These are phyloP conservation scores for Cladosporium halotolerans DNA, from an alignment of 2,329 filamentous ascomycete species.

Conservation along the genomic window DNA sequence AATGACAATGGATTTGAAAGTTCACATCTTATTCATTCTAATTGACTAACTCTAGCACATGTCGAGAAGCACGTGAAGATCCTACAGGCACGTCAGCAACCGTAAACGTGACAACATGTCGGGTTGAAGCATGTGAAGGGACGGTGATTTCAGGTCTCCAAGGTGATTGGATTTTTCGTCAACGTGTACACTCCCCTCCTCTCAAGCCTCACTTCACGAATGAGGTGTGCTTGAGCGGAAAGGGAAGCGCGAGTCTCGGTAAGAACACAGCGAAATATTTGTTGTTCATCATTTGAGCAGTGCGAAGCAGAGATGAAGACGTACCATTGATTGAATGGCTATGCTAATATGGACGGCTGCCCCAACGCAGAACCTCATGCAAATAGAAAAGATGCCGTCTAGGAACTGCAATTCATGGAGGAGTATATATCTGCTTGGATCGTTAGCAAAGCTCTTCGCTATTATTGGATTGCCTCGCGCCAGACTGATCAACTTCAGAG, in stretches of 20 bases:
- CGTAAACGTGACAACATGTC: not conserved
- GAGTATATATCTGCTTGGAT: not conserved
- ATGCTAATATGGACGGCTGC: not conserved
- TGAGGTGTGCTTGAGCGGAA: no score
- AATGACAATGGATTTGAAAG: no score
- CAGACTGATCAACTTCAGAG: constrained; percentile 16
- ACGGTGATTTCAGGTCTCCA: constrained; percentile 54
- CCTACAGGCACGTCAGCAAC: not conserved
- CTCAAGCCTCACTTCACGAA: no score
- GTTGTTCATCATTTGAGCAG: constrained; percentile 49
- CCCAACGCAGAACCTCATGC: constrained; percentile 4
- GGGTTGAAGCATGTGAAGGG: not conserved
- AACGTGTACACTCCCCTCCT: constrained; percentile 36
- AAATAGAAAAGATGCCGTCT: not conserved
- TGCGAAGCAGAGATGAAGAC: constrained; percentile 8
- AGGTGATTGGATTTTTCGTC: constrained; percentile 57
- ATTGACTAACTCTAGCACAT: no score
- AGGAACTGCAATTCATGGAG: not conserved
- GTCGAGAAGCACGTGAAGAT: no score
- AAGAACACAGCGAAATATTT: constrained; percentile 60
- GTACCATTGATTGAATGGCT: constrained; percentile 5
- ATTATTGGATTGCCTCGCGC: not conserved
- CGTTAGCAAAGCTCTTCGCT: not conserved
- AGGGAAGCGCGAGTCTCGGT: constrained; percentile 36
- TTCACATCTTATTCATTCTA: no score